A percentile compares a stretch with the other conserved stretches of the same genome.
Evolutionary conservation across 257 asterid species (phyloP).

Genomic region (Salvia splendens): DNA sequence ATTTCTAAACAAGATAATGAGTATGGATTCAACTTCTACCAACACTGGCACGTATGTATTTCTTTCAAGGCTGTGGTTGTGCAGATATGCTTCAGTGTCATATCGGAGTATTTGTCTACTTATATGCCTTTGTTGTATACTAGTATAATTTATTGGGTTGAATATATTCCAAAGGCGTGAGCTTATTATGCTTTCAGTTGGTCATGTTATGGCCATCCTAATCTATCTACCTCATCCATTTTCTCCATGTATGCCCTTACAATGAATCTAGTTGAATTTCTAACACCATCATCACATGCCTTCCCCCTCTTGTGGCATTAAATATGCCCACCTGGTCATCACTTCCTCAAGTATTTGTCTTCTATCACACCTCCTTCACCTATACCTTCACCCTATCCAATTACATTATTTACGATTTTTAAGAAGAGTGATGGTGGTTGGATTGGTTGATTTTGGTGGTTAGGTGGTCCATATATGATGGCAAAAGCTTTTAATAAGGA

Average conservation of each 20-base stretch:
- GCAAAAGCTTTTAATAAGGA: background rate
- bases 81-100: constrained; percentile 5
- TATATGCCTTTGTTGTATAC: constrained; percentile 7
- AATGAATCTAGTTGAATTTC: background rate
- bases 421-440: constrained; percentile 10
- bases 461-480: background rate
- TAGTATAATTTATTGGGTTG: constrained; percentile 9
- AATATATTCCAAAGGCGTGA: background rate
- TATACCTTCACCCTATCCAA: constrained; percentile 1
- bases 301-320: background rate
- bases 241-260: background rate
- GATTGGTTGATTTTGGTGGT: constrained; percentile 12
- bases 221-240: background rate
- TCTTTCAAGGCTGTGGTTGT: constrained; percentile 23
- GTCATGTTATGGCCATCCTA: background rate
- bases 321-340: background rate
- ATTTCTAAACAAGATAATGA: constrained; percentile 61
- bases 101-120: background rate
- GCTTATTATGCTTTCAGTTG: constrained; percentile 15
- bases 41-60: constrained; percentile 74
- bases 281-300: background rate
- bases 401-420: background rate
- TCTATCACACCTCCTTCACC: background rate
- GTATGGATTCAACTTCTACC: constrained; percentile 43
- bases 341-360: background rate